Evolutionary conservation across 768 basidiomycete species (phyloP).

Genomic region (Kwoniella shandongensis): DNA sequence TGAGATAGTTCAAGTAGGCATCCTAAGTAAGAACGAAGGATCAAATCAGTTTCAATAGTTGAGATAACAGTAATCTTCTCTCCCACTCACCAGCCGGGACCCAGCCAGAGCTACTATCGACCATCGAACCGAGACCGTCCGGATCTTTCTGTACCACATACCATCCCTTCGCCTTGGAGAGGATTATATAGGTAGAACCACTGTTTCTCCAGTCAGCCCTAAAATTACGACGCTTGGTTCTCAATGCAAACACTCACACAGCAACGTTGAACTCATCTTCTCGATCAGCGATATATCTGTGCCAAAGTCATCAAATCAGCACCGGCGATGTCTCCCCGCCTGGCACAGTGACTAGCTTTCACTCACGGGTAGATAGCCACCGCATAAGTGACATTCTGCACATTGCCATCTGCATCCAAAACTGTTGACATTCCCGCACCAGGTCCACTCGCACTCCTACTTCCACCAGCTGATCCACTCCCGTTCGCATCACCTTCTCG

Average conservation of each 20-base stretch:
- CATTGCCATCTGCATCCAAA: conserved; percentile 54
- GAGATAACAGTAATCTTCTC: neutral
- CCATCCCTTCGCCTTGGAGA: conserved; percentile 95
- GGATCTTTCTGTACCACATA: conserved; percentile 98
- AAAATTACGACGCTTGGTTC: neutral
- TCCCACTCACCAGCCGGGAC: conserved; percentile 74
- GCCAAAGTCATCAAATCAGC: no score
- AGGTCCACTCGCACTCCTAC: conserved; percentile 8
- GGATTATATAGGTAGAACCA: conserved; percentile 88
- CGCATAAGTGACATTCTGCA: conserved; percentile 72
- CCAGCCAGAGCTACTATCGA: conserved; percentile 85
- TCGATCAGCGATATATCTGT: conserved; percentile 86
- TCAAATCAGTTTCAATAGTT: no score
- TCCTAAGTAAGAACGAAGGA: conserved; percentile 22
- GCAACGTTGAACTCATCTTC: conserved; percentile 98
- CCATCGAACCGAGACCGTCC: conserved; percentile 71
- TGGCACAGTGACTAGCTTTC: no score
- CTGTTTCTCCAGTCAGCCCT: conserved; percentile 55
- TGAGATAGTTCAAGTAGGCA: conserved; percentile 91
- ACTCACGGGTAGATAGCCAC: conserved; percentile 86
- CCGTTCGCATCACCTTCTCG: conserved; percentile 26
- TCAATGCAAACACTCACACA: conserved; percentile 64
- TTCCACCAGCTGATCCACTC: neutral
- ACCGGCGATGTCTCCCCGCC: no score
- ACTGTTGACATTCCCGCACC: conserved; percentile 44